Evolutionary conservation across 495 filamentous ascomycete genomes (phyloP).

Genomic region (Polyplosphaeria fusca): DNA sequence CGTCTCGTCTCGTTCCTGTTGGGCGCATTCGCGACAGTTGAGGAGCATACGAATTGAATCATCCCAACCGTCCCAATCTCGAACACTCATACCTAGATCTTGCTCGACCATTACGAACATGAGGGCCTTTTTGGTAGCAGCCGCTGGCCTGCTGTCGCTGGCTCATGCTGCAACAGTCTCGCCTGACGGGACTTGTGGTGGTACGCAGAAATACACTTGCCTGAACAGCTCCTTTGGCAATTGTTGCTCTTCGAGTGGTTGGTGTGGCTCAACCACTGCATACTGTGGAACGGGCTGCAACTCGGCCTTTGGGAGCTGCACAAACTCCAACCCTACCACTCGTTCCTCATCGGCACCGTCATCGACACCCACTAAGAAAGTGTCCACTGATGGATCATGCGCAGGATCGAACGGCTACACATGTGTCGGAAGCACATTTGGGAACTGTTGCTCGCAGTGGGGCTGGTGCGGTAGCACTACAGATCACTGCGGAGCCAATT

Average conservation of each 20-base stretch:
- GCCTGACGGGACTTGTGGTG: slow-evolving; percentile 5
- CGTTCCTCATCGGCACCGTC: slow-evolving; percentile 1
- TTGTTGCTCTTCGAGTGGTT: slow-evolving; percentile 5
- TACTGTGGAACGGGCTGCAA: slow-evolving; percentile 8
- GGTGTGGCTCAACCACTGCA: slow-evolving; percentile 4
- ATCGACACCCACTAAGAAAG: slow-evolving; percentile 1
- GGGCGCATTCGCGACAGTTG: too few relatives aligned
- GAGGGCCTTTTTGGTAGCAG: background rate
- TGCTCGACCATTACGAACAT: background rate
- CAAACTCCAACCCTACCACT: background rate
- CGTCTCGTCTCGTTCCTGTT: too few relatives aligned
- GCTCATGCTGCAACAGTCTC: slow-evolving; percentile 4
- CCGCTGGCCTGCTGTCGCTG: too few relatives aligned
- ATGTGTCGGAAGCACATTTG: slow-evolving; percentile 2
- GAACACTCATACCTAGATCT: too few relatives aligned
- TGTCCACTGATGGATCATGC: slow-evolving; percentile 3
- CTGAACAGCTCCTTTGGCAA: background rate
- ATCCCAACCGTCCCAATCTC: too few relatives aligned
- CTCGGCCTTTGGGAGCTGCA: slow-evolving; percentile 4
- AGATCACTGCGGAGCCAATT: slow-evolving; percentile 8
- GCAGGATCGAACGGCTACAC: slow-evolving; percentile 5
- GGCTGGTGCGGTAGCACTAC: slow-evolving; percentile 8
- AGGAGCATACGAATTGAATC: too few relatives aligned
- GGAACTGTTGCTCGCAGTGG: slow-evolving; percentile 7
- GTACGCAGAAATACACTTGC: background rate